Base-by-base conservation (phyloP, 768 basidiomycete species). In the Kwoniella sp. region DNA sequence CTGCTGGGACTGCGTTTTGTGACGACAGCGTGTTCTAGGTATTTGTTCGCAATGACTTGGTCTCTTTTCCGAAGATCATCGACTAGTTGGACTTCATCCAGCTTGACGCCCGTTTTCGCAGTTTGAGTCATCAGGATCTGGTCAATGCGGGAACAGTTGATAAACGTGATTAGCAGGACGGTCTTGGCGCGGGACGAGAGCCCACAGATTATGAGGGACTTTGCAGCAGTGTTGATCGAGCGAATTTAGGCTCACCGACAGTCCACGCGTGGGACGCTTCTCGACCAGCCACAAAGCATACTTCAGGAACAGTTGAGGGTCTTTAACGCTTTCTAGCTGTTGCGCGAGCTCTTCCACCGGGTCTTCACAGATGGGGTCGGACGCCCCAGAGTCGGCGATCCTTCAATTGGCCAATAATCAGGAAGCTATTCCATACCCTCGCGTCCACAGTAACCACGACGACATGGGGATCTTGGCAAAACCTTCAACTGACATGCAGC, bases 241-340 rank as follows among this genome's bases (percentile, higher is more conserved):
- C n/a, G n/a, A 4, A 20, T 7, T 17, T 45, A 7, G 17, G 90
- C 92, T 64, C 61, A 80, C 80, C 82, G 87, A 87, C 26, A 96
- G 79, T 3, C 88, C 92, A 50, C 85, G 86, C 26, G 89, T 87
- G 0, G 86, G 82, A 79, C 91, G 87, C 38, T 85, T 84, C 69
- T 85, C 86, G 1, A 87, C 84, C 23, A 96, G 81, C 93, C 93
- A 95, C 8, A 91, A 81, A 2, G 86, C 89, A 87, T 92, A 93
- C 57, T 85, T 84, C 66, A 89, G 87, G 3, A 87, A 86, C 58
- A 92, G 73, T 2, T 82, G 73, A 26, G 86, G 85, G 72, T 91
- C 88, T 63, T 84, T 85, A 64, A 85, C 86, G 51, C 85, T 84
- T 4, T 79, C 82, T 4, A 93, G 80, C 15, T 90, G 76, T 11